Conservation (phyloP, 805 yeast species). For the Yarrowia yakushimensis region DNA sequence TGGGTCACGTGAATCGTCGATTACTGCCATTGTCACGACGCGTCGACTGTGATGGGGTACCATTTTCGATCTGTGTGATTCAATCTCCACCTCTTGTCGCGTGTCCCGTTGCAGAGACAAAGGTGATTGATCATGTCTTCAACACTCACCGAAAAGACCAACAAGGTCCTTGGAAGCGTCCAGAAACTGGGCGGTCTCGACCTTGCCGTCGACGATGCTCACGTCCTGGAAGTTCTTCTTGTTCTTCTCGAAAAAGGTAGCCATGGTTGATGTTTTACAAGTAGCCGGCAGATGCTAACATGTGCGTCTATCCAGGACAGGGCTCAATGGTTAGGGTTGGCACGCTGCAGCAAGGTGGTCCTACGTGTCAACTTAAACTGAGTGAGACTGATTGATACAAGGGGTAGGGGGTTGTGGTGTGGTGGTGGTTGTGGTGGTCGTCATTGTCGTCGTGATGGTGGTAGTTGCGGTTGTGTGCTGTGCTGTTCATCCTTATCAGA, state of each 20-base stretch:
- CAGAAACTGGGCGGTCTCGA: slow-evolving; percentile 70
- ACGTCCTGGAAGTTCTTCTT: slow-evolving; percentile 74
- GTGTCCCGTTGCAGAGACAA: too few relatives aligned
- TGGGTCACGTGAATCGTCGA: too few relatives aligned
- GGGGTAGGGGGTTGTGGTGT: not conserved
- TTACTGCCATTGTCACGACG: too few relatives aligned
- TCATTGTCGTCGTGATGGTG: too few relatives aligned
- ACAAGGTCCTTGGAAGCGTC: slow-evolving; percentile 83
- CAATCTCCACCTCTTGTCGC: too few relatives aligned
- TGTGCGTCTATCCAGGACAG: not conserved
- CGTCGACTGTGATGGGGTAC: too few relatives aligned
- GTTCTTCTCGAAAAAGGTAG: slow-evolving; percentile 76
- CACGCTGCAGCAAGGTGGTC: not conserved
- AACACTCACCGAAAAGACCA: slow-evolving; percentile 61
- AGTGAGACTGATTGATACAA: not conserved
- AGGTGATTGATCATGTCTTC: not conserved
- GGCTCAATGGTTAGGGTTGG: slow-evolving; percentile 1
- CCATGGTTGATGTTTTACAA: not conserved
- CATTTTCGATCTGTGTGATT: too few relatives aligned
- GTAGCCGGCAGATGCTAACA: not conserved
- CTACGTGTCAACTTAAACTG: slow-evolving; percentile 22
- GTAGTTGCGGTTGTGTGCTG: too few relatives aligned
- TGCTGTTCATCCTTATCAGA: too few relatives aligned
- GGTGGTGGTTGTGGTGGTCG: too few relatives aligned
- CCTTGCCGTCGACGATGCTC: slow-evolving; percentile 56